phyloP scores from a whole-genome alignment of 2,329 filamentous ascomycete genomes.

The Samsoniella hepiali region DNA sequence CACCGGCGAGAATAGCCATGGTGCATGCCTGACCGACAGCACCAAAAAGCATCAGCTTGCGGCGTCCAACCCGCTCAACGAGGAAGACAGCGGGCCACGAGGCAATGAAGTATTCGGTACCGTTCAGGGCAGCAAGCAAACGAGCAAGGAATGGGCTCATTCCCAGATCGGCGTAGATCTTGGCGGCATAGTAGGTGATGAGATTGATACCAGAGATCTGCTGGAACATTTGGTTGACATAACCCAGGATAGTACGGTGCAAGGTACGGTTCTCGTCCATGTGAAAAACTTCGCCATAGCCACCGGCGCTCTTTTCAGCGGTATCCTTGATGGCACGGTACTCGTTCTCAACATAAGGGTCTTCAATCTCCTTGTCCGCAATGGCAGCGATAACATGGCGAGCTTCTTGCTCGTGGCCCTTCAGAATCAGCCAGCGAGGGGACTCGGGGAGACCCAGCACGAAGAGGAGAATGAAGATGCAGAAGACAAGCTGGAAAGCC shows the following conservation, averaged over 20 bases:
- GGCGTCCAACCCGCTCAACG: conserved; percentile 63
- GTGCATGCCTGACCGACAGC: conserved; percentile 57
- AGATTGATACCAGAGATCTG: conserved; percentile 63
- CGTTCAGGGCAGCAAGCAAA: conserved; percentile 47
- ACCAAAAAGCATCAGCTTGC: conserved; percentile 70
- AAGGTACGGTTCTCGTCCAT: conserved; percentile 55
- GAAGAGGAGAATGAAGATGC: conserved; percentile 52
- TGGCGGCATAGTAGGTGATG: conserved; percentile 60
- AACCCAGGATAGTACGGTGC: conserved; percentile 59
- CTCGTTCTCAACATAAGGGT: conserved; percentile 57
- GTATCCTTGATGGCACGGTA: conserved; percentile 62
- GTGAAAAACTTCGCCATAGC: conserved; percentile 56
- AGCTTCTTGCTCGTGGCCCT: conserved; percentile 46
- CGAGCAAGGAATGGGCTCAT: conserved; percentile 54
- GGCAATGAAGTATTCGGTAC: conserved; percentile 56
- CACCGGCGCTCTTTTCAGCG: conserved; percentile 66
- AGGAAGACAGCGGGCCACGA: conserved; percentile 60
- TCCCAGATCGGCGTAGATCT: conserved; percentile 55
- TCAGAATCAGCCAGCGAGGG: conserved; percentile 46
- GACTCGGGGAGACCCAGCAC: conserved; percentile 55
- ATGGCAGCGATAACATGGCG: conserved; percentile 48
- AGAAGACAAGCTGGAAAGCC: conserved; percentile 53
- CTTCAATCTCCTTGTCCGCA: conserved; percentile 50
- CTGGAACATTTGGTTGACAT: conserved; percentile 61
- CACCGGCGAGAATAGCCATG: conserved; percentile 60